Conservation (phyloP, 805 yeast species). For the Starmera quercuum region DNA sequence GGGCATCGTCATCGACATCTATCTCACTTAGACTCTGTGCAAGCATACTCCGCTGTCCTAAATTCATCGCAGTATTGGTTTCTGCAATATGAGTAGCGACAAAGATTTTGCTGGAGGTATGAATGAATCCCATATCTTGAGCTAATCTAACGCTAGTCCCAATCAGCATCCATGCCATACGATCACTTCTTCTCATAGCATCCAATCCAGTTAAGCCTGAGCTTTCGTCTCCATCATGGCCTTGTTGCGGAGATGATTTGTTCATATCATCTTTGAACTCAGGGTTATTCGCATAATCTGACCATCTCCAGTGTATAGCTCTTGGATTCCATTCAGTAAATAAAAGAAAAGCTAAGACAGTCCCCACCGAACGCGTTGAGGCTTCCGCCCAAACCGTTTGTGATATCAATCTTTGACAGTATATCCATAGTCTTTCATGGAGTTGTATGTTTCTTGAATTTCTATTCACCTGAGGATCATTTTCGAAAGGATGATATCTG, state of each 20-base stretch:
- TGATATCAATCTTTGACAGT: conserved; percentile 73
- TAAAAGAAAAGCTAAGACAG: conserved; percentile 73
- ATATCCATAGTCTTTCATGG: conserved; percentile 78
- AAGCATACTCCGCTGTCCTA: conserved; percentile 73
- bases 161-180: conserved; percentile 91
- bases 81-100: conserved; percentile 83
- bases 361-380: conserved; percentile 78
- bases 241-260: conserved; percentile 1
- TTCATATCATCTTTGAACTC: conserved; percentile 21
- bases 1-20: conserved; percentile 40
- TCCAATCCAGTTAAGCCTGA: conserved; percentile 66
- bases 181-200: conserved; percentile 78
- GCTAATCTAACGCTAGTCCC: conserved; percentile 84
- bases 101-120: conserved; percentile 63
- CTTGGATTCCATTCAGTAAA: conserved; percentile 96
- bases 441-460: conserved; percentile 44
- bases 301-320: conserved; percentile 85
- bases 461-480: conserved; percentile 25
- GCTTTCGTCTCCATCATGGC: conserved; percentile 22
- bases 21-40: conserved; percentile 65
- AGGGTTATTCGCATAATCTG: conserved; percentile 68
- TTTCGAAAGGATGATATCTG: conserved; percentile 58
- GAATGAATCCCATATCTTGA: conserved; percentile 78
- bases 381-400: conserved; percentile 95
- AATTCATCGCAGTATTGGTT: conserved; percentile 71